Evolutionary conservation across 306 rosid genomes (phyloP), one percentile per base, ranked within the genome.

Genomic region (Inga leiocalycina): DNA sequence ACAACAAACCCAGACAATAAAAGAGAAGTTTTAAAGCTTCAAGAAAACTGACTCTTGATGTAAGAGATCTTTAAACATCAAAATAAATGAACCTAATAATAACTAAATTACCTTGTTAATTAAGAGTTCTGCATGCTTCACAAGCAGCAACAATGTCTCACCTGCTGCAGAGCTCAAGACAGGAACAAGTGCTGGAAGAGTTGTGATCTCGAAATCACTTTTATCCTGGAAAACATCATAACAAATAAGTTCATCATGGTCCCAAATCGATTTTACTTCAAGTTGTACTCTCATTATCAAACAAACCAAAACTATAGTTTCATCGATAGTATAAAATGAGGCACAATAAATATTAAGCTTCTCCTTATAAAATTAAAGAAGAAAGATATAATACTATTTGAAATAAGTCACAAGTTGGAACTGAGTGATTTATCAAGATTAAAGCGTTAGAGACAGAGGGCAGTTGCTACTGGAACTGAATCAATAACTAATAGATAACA

Each of bases 161-260:
- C 99, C 97, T 41, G 86, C 78, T 74, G 99, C 99, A 57, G 93
- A 80, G 78, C 93, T 94, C 82, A 97, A 85, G 84, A 90, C 97
- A 62, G 99, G 98, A 87, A 91, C 95, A 79, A 97, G 99, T 45
- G 98, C 94, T 52, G 99, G 98, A 49, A 97, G 93, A 22, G 99
- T 94, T 61, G 94, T 92, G 62, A 89, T 89, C 97, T 94, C 99
- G 82, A 97, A 97, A 83, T 97, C 99, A 87, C 85, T 85, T 91
- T 90, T 94, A 75, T 94, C 99, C 99, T 94, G 86, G 86, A 85
- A 81, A 80, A 62, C 46, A 75, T 68, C 65, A 81, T 16, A 57
- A 51, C 30, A 79, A 65, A 78, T 51, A 52, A 49, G 71, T 67
- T 68, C 74, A 73, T 13, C 56, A 17, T 76, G 73, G 74, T 73